phyloP scores from a whole-genome alignment of 1,284 basidiomycete genomes.

The Schizopora paradoxa region DNA sequence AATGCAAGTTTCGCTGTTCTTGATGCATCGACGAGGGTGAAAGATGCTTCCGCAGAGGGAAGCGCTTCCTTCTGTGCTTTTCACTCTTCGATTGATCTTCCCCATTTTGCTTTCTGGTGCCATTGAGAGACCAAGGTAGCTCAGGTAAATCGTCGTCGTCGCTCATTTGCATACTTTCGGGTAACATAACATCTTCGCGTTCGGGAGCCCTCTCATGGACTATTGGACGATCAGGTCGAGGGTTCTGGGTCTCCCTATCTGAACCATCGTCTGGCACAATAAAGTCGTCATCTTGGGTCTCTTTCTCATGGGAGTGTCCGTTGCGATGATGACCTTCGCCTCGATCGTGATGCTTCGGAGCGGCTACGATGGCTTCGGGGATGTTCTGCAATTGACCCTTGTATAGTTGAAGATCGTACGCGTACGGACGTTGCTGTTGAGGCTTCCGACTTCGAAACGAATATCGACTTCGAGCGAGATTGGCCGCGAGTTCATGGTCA shows the following conservation, averaged over 20 bases:
- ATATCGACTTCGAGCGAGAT: conserved; percentile 33
- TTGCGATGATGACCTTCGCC: conserved; percentile 4
- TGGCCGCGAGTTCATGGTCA: too few species aligned
- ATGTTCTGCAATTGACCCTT: conserved; percentile 38
- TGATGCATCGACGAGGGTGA: too few species aligned
- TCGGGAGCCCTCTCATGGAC: conserved; percentile 13
- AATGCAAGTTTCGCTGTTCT: too few species aligned
- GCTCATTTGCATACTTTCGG: conserved; percentile 13
- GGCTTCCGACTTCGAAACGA: conserved; percentile 44
- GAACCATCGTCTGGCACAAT: conserved; percentile 17
- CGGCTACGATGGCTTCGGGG: conserved; percentile 56
- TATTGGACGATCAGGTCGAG: conserved; percentile 11
- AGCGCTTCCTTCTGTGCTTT: too few species aligned
- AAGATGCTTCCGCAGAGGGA: too few species aligned
- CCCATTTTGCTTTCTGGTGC: too few species aligned
- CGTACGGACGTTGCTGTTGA: conserved; percentile 51
- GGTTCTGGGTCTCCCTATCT: conserved; percentile 13
- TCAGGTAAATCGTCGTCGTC: conserved; percentile 14
- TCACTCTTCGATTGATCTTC: too few species aligned
- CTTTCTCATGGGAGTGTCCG: conserved; percentile 18
- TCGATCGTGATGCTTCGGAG: conserved; percentile 14
- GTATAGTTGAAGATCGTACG: conserved; percentile 44
- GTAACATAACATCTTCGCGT: neutral
- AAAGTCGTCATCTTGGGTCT: conserved; percentile 27
- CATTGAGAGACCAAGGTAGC: too few species aligned